Base-by-base conservation (phyloP, 768 basidiomycete species). In the Gymnopilus dilepis region DNA sequence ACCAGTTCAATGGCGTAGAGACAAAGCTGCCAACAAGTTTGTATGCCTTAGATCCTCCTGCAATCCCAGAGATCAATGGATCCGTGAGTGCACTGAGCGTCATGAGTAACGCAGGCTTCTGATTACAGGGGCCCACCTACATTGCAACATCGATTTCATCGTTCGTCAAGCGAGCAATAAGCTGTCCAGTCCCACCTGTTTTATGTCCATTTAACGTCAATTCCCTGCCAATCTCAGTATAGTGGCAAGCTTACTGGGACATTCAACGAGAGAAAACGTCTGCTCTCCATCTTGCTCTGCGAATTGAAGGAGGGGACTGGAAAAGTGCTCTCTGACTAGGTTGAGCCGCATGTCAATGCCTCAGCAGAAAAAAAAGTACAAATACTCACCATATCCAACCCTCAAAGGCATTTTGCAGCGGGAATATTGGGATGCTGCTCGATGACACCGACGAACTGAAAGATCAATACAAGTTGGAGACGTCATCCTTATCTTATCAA, bases 21-120 rank as follows among this genome's bases (percentile, higher is more conserved):
- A 98, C 95, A 72, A 94, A 98, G 70, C 92, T 92, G 6, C 97
- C 95, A 3, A 97, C 88, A 17, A 98, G 88, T 73, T 91, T 95
- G 76, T 97, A 99, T 6, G 90, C 86, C 55, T 84, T 82, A 0
- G 91, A 91, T 1, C 95, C 94, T 58, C 95, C 95, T 6, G 94
- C 94, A 34, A 58, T 65, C 8, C 69, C 69, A 26, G 67, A 66
- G 8, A 67, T 67, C 24, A 67, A 33, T 24, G 66, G 66, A 53
- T 67, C 66, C 1, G 66, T 67, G 31, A 67, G 61, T 11, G 66
- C 66, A 17, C 63, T 67, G 22, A 6, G 24, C 43, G 7, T 13
- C 9, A 38, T 45, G 11, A 19, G 5, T n/a, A n/a, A n/a, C n/a
- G n/a, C n/a, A n/a, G n/a, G n/a, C n/a, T n/a, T n/a, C n/a, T n/a